Base-by-base conservation (phyloP, 1,284 basidiomycete genomes). In the Malassezia pachydermatis region DNA sequence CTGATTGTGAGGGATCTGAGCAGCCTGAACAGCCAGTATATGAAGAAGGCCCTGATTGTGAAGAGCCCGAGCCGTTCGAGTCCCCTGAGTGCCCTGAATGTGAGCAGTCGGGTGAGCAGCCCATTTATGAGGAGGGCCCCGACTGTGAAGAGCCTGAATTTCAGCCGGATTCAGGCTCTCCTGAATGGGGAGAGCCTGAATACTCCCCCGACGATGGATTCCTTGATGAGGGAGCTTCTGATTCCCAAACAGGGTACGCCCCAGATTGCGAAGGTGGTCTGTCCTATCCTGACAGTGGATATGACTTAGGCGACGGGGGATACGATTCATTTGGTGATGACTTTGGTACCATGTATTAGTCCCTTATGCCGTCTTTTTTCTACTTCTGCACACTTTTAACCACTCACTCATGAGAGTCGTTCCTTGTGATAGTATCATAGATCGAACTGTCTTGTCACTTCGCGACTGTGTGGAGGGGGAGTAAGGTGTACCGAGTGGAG, bases 21-120 rank as follows among this genome's bases (percentile, higher is more conserved):
- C 29, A 30, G n/a, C 10, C 10, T n/a, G 9, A 30, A 10, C 10
- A 9, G 29, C 29, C 29, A 10, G 10, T n/a, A 30, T 10, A 10
- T 10, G n/a, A 9, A n/a, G 29, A 30, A 30, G 29, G n/a, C 29
- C 9, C 29, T n/a, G 29, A 30, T n/a, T 30, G 29, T 30, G 29
- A 30, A 9, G 29, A 30, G 29, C 29, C 9, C 9, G 29, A n/a
- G 9, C 29, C 29, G n/a, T n/a, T n/a, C n/a, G n/a, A n/a, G n/a
- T n/a, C n/a, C n/a, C n/a, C n/a, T n/a, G n/a, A 38, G 14, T 38
- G 36, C 22, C 36, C 36, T 24, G 36, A 38, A 6, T 38, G 36
- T 24, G 36, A 38, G 22, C 14, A 17, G 5, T 17, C 19, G 19
- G 17, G 23, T 20, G 17, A 16, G 10, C 36, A 24, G 11, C 36